phyloP scores from a whole-genome alignment of 768 basidiomycete species.

The Boletus reticuloceps region DNA sequence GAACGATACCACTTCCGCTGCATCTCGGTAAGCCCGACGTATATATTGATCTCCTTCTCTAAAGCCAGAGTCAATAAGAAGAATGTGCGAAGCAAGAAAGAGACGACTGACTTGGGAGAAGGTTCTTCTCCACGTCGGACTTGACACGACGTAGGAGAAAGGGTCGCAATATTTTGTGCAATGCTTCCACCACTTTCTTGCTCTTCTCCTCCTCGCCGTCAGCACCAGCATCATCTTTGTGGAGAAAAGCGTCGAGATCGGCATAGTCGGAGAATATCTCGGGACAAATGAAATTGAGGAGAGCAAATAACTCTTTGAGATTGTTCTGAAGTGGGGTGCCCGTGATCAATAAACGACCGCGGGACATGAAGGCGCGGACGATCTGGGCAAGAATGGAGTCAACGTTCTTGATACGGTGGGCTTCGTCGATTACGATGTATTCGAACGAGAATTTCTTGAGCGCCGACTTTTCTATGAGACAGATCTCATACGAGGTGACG shows the following conservation, averaged over 20 bases:
- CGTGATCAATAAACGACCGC: slow-evolving; percentile 91
- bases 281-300: slow-evolving; percentile 94
- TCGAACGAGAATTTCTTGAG: slow-evolving; percentile 96
- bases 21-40: slow-evolving; percentile 96
- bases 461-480: slow-evolving; percentile 89
- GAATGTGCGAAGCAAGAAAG: background rate
- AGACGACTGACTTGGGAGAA: slow-evolving; percentile 72
- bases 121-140: slow-evolving; percentile 93
- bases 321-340: slow-evolving; percentile 98
- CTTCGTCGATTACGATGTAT: slow-evolving; percentile 98
- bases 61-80: slow-evolving; percentile 1
- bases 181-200: slow-evolving; percentile 91
- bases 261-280: slow-evolving; percentile 91
- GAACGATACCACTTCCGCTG: slow-evolving; percentile 98
- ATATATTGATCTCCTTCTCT: slow-evolving; percentile 99
- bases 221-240: slow-evolving; percentile 72
- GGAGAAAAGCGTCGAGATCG: slow-evolving; percentile 92
- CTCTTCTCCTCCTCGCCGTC: slow-evolving; percentile 80
- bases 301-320: slow-evolving; percentile 89
- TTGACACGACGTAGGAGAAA: slow-evolving; percentile 95
- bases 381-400: slow-evolving; percentile 95
- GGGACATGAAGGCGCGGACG: slow-evolving; percentile 83
- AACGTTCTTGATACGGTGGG: slow-evolving; percentile 98
- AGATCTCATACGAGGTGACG: slow-evolving; percentile 96
- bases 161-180: slow-evolving; percentile 94